Base-by-base conservation (phyloP, 768 basidiomycete species). In the Hygrophorus russula region DNA sequence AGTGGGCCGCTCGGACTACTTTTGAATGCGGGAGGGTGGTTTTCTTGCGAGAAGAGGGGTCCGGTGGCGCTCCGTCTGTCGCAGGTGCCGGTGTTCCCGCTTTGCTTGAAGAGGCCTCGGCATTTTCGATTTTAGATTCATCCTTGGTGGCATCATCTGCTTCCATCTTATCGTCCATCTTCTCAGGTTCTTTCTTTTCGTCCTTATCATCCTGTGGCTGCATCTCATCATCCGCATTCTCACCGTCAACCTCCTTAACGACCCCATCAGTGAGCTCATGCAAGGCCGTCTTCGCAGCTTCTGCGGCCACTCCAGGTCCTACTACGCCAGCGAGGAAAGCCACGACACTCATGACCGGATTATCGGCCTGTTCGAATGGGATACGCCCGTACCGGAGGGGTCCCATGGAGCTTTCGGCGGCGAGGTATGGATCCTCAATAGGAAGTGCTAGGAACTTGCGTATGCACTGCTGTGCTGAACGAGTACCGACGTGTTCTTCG, bases 301-400 rank as follows among this genome's bases (percentile, higher is more conserved):
- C 91, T 0, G 90, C 86, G 3, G 93, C 94, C 3, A 96, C 84
- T 0, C 82, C 81, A 0, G 91, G 90, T 8, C 79, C 80, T 5
- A 98, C 84, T 8, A 93, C 91, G 5, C 89, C 86, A 6, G 96
- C 91, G 17, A 99, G 70, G 67, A 97, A 98, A 1, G 96, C 91
- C 14, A 98, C 93, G 17, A 98, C 96, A 59, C 87, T 90, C 91
- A 99, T 91, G 13, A 99, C 90, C 0, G 96, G 96, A 56, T 98
- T 98, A 56, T 99, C 96, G 4, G 87, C 79, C 58, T 91, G 87
- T 53, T 91, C 85, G 57, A 97, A 96, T 0, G 94, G 94, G 42
- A 96, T 71, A 12, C 83, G 65, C 0, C 80, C 78, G 42, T 80
- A 90, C 44, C 82, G 64, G 35, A 93, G 63, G 1, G 82, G 68